Conservation (phyloP, 2,329 filamentous ascomycete genomes). For the Chalara sp. region DNA sequence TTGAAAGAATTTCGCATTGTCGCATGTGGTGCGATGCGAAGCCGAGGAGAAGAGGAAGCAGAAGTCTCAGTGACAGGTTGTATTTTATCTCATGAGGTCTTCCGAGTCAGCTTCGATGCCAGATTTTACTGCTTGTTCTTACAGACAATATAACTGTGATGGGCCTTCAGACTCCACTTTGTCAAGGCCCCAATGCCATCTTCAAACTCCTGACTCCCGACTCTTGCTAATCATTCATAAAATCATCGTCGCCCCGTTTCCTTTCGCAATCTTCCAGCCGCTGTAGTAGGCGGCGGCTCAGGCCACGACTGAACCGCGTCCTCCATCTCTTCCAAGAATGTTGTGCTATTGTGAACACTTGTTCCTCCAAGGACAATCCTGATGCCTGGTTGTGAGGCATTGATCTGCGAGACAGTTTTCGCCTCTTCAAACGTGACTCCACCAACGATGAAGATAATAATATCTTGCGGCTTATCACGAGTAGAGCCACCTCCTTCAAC, state of each 20-base stretch:
- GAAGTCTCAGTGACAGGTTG: too few relatives aligned
- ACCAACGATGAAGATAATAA: constrained; percentile 90
- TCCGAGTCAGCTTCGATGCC: too few relatives aligned
- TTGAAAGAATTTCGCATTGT: too few relatives aligned
- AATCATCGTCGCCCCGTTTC: constrained; percentile 25
- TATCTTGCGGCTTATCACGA: constrained; percentile 92
- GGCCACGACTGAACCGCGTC: constrained; percentile 86
- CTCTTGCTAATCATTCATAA: background rate
- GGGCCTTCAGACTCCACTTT: too few relatives aligned
- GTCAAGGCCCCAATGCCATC: too few relatives aligned
- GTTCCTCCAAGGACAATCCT: constrained; percentile 87
- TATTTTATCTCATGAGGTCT: too few relatives aligned
- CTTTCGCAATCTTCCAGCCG: constrained; percentile 26
- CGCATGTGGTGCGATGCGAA: too few relatives aligned
- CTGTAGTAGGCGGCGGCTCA: constrained; percentile 40
- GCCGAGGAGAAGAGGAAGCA: too few relatives aligned
- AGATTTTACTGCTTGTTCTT: too few relatives aligned
- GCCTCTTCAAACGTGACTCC: constrained; percentile 95
- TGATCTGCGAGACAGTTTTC: constrained; percentile 91
- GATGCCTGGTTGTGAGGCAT: constrained; percentile 82
- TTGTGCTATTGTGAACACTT: constrained; percentile 76
- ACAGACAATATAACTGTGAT: too few relatives aligned
- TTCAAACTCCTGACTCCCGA: constrained; percentile 6
- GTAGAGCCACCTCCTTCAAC: constrained; percentile 82
- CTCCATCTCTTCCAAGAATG: constrained; percentile 86